phyloP scores from a whole-genome alignment of 306 rosid genomes.

The Castanopsis chinensis region DNA sequence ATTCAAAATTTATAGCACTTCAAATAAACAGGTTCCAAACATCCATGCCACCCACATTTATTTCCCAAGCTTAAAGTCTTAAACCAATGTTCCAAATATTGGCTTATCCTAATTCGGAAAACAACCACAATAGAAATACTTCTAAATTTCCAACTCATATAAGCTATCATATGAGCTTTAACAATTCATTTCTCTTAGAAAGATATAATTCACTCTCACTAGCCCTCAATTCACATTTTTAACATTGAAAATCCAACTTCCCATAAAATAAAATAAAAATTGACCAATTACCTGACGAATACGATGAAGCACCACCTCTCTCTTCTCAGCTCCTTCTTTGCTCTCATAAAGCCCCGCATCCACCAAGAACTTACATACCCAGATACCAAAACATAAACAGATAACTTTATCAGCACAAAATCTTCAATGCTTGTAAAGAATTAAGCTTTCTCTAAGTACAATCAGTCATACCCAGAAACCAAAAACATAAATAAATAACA shows the following conservation, averaged over 20 bases:
- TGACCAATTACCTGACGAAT: conserved; percentile 42
- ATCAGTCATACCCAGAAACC: conserved; percentile 6
- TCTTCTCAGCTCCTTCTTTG: conserved; percentile 54
- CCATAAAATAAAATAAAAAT: not conserved
- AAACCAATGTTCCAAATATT: not conserved
- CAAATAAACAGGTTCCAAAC: not conserved
- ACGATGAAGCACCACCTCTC: conserved; percentile 57
- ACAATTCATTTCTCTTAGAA: not conserved
- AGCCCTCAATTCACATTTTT: not conserved
- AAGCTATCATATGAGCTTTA: not conserved
- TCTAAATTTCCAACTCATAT: not conserved
- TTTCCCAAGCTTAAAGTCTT: not conserved
- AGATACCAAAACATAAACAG: not conserved
- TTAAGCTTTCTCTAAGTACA: not conserved
- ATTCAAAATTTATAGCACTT: not conserved
- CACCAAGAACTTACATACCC: conserved; percentile 42
- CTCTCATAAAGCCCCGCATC: conserved; percentile 62
- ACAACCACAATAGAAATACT: not conserved
- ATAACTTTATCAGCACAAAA: not conserved
- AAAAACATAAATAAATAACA: not conserved
- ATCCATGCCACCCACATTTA: not conserved
- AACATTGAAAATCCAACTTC: not conserved
- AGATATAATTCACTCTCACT: not conserved
- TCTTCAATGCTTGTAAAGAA: not conserved
- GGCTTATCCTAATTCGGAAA: not conserved